Base-by-base conservation (phyloP, 1,284 basidiomycete species). In the Malassezia equina region DNA sequence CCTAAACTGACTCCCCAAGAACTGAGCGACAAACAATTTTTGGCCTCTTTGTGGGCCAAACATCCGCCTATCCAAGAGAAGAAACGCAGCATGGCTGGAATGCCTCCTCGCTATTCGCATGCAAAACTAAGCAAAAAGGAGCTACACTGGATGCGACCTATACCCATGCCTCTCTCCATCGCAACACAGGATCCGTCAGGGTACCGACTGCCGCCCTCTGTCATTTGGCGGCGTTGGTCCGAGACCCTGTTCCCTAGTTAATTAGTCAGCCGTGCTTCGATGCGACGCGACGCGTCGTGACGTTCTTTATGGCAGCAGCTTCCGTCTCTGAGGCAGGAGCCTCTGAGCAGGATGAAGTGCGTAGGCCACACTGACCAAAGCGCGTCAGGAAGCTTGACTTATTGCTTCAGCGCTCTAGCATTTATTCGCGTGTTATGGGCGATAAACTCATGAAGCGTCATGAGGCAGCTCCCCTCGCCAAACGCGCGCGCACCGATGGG, bases 341-440 rank as follows among this genome's bases (percentile, higher is more conserved):
- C 13, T 4, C 46, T 5, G 36, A 54, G 23, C 31, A 53, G 31
- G 11, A 47, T 23, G 34, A 40, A 43, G 51, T 53, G 28, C 21
- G 51, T n/a, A 13, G 1, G 23, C 9, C 5, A 4, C 13, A 5
- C 36, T 46, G 17, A 31, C 23, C 9, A 7, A 7, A 68, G 45
- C 60, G 68, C 4, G 58, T 67, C 47, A 57, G 59, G 42, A 68
- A 68, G 55, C 65, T 71, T 47, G 67, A 68, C 36, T 61, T 61
- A 39, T 49, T 73, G 15, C 60, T 73, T 8, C 66, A 69, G 53
- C 61, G 63, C 19, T 71, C 69, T 7, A 55, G 65, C 28, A 63
- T 71, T 25, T 73, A 71, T 55, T 63, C 63, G 3, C 60, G 65
- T n/a, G 67, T 73, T 55, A 71, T 73, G 71, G 60, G 65, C 13